Percentiles rank a stretch among this genome's conserved stretches.
Evolutionary conservation across 2,329 filamentous ascomycete species (phyloP).

Genomic region (Nigrospora sphaerica): DNA sequence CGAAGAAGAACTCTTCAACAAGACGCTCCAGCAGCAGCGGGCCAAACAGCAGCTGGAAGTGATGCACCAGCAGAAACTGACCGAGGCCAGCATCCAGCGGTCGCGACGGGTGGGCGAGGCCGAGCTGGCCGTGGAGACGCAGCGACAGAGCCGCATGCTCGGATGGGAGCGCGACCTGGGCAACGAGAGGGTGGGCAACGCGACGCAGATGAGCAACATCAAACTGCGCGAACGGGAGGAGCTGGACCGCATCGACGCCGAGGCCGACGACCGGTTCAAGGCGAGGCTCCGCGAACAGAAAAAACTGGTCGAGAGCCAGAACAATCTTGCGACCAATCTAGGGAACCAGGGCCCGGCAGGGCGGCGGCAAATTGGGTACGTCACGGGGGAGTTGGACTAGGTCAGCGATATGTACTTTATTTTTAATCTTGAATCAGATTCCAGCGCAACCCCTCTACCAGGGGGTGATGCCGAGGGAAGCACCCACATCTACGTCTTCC

Average conservation of each 20-base stretch:
- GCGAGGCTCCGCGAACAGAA: constrained; percentile 42
- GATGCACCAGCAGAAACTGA: constrained; percentile 38
- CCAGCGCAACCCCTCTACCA: too few relatives aligned
- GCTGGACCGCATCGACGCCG: constrained; percentile 38
- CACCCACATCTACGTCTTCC: too few relatives aligned
- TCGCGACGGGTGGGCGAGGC: constrained; percentile 36
- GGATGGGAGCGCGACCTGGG: constrained; percentile 42
- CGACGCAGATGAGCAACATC: constrained; percentile 41
- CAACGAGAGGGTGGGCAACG: constrained; percentile 37
- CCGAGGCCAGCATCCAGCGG: constrained; percentile 36
- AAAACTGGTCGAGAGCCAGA: constrained; percentile 40
- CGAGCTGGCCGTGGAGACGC: constrained; percentile 37
- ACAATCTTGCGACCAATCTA: constrained; percentile 27
- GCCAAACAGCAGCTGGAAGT: constrained; percentile 28
- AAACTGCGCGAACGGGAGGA: constrained; percentile 43
- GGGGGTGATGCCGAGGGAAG: too few relatives aligned
- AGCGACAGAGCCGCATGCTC: constrained; percentile 34
- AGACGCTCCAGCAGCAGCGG: constrained; percentile 26
- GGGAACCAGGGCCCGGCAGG: constrained; percentile 22
- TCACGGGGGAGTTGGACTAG: constrained; percentile 43
- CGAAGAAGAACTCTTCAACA: constrained; percentile 36
- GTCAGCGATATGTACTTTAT: too few relatives aligned
- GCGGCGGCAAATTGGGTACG: constrained; percentile 48
- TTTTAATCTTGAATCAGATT: too few relatives aligned
- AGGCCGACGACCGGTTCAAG: constrained; percentile 36